Evolutionary conservation across 208 protist genomes (phyloP).

Genomic region (Acanthamoeba royreba): DNA sequence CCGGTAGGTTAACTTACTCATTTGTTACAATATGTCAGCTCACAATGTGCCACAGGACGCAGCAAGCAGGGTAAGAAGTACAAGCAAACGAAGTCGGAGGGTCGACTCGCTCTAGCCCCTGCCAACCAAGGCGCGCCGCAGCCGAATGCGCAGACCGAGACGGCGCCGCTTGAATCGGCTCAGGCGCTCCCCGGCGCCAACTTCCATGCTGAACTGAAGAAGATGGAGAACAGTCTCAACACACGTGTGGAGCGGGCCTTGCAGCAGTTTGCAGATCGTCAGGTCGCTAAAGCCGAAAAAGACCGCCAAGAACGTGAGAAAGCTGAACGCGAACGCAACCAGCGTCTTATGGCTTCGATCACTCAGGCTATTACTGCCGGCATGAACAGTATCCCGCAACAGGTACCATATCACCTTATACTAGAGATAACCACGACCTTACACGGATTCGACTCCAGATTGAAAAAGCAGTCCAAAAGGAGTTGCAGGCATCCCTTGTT

Average conservation of each 20-base stretch:
- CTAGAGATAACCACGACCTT: not conserved
- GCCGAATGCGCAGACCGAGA: not conserved
- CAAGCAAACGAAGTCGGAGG: not conserved
- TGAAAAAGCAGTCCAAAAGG: not conserved
- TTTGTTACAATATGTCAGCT: not conserved
- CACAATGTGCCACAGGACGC: not conserved
- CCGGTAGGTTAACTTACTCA: not conserved
- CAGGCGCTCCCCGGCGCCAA: not conserved
- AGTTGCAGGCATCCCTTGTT: not conserved
- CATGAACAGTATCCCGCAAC: not conserved
- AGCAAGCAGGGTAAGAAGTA: not conserved
- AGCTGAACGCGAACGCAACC: not conserved
- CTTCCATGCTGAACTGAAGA: not conserved
- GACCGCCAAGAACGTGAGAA: not conserved
- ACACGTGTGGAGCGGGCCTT: not conserved
- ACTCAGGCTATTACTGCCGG: not conserved
- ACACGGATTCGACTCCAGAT: not conserved
- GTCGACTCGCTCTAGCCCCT: not conserved
- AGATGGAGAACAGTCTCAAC: not conserved
- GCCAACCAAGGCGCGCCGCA: not conserved
- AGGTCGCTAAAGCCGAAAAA: slow-evolving; percentile 14
- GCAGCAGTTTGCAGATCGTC: not conserved
- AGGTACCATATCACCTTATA: not conserved
- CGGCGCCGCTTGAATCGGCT: not conserved
- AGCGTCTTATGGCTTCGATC: not conserved